Evolutionary conservation across 352 stramenopile species (phyloP).

Genomic region (Pythium biforme): DNA sequence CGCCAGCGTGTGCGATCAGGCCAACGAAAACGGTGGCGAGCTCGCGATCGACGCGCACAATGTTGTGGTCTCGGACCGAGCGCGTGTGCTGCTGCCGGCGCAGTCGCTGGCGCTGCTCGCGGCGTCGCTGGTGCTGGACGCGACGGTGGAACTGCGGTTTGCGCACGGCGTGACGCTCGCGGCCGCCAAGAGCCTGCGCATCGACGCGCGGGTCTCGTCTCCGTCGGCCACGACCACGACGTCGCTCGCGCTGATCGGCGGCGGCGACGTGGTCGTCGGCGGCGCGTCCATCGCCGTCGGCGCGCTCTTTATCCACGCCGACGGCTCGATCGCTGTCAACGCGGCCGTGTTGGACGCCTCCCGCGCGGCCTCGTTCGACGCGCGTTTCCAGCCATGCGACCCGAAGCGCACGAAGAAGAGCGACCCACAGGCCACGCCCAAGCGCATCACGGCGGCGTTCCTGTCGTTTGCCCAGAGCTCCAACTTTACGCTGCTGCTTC

Average conservation of each 20-base stretch:
- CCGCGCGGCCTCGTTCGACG: constrained; percentile 29
- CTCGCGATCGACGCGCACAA: constrained; percentile 32
- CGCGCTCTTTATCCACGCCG: constrained; percentile 46
- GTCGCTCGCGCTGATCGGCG: constrained; percentile 48
- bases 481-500: constrained; percentile 69
- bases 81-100: constrained; percentile 42
- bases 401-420: constrained; percentile 15
- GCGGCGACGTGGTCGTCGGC: constrained; percentile 49
- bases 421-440: not conserved
- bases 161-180: constrained; percentile 40
- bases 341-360: constrained; percentile 6
- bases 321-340: constrained; percentile 50
- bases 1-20: constrained; percentile 11
- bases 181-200: constrained; percentile 42
- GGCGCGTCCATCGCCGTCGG: constrained; percentile 43
- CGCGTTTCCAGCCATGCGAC: constrained; percentile 41
- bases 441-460: not conserved
- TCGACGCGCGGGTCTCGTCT: constrained; percentile 30
- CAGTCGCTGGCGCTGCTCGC: constrained; percentile 35
- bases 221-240: not conserved
- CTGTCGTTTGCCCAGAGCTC: constrained; percentile 8
- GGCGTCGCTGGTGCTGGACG: constrained; percentile 53
- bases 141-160: constrained; percentile 42
- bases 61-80: constrained; percentile 41
- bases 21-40: not conserved